phyloP scores from a whole-genome alignment of 768 basidiomycete genomes.

The Royoungia palumana region DNA sequence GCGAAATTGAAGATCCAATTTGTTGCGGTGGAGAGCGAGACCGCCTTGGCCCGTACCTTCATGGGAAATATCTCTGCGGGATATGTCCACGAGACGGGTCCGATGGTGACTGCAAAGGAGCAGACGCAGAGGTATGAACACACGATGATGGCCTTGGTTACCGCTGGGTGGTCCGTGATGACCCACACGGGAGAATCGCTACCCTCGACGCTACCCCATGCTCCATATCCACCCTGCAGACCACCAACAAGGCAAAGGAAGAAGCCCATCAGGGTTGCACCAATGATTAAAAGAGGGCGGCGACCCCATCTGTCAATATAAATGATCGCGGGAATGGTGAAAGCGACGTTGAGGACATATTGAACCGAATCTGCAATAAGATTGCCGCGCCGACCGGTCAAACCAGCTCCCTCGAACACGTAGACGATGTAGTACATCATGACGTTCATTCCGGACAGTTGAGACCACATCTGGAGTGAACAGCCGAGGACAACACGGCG shows the following conservation, averaged over 20 bases:
- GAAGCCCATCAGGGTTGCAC: slow-evolving; percentile 68
- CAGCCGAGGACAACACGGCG: slow-evolving; percentile 70
- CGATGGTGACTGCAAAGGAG: slow-evolving; percentile 71
- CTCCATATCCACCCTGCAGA: slow-evolving; percentile 63
- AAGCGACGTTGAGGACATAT: slow-evolving; percentile 41
- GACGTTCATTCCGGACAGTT: slow-evolving; percentile 74
- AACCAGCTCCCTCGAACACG: slow-evolving; percentile 74
- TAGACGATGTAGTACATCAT: slow-evolving; percentile 68
- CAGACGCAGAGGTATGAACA: slow-evolving; percentile 77
- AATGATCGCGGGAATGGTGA: slow-evolving; percentile 46
- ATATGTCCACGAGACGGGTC: slow-evolving; percentile 75
- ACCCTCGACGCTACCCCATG: slow-evolving; percentile 47
- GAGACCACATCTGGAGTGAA: slow-evolving; percentile 78
- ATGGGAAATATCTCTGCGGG: slow-evolving; percentile 68
- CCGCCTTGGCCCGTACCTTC: slow-evolving; percentile 64
- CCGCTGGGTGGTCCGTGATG: slow-evolving; percentile 49
- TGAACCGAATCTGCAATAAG: slow-evolving; percentile 73
- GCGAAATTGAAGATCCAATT: slow-evolving; percentile 75
- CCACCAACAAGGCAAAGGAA: slow-evolving; percentile 77
- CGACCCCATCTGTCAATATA: slow-evolving; percentile 82
- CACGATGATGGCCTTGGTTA: slow-evolving; percentile 70
- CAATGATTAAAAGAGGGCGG: slow-evolving; percentile 67
- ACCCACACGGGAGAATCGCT: slow-evolving; percentile 52
- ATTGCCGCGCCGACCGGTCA: slow-evolving; percentile 70
- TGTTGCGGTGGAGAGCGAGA: slow-evolving; percentile 39